These are phyloP conservation scores for Salix koriyanagi DNA, from an alignment of 345 rosid species.

Conservation along the genomic window DNA sequence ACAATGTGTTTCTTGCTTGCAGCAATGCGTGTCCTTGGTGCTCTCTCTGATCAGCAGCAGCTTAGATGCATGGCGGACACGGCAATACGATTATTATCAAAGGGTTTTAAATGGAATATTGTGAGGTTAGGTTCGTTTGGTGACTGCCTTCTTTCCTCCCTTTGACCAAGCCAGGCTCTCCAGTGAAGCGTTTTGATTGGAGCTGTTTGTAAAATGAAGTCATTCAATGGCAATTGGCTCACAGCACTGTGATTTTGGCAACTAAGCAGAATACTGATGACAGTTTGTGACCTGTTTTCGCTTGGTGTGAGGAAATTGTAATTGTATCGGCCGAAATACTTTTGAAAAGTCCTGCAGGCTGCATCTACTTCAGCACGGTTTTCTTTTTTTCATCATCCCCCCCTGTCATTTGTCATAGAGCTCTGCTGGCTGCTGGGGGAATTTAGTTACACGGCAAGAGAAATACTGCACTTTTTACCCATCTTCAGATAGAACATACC, in stretches of 20 bases:
- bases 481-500: slow-evolving; percentile 20
- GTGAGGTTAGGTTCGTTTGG: slow-evolving; percentile 38
- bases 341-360: slow-evolving; percentile 24
- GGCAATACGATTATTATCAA: slow-evolving; percentile 98
- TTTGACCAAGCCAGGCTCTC: slow-evolving; percentile 11
- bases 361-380: slow-evolving; percentile 16
- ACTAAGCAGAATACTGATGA: slow-evolving; percentile 8
- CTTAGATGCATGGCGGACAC: slow-evolving; percentile 98
- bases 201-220: slow-evolving; percentile 2
- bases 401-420: slow-evolving; percentile 11
- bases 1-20: slow-evolving; percentile 31
- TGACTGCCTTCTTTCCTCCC: slow-evolving; percentile 11
- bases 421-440: slow-evolving; percentile 17
- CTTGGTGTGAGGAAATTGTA: slow-evolving; percentile 31
- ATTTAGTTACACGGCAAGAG: slow-evolving; percentile 16
- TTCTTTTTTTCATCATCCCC: slow-evolving; percentile 9
- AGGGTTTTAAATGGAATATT: slow-evolving; percentile 93
- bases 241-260: slow-evolving; percentile 1
- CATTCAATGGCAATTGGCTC: slow-evolving; percentile 5
- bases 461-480: slow-evolving; percentile 4
- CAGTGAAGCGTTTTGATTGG: slow-evolving; percentile 16
- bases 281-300: slow-evolving; percentile 22
- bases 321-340: slow-evolving; percentile 26
- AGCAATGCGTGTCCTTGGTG: slow-evolving; percentile 99
- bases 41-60: slow-evolving; percentile 97